Evolutionary conservation across 2,329 filamentous ascomycete genomes (phyloP).

Genomic region (Purpureocillium lavendulum): DNA sequence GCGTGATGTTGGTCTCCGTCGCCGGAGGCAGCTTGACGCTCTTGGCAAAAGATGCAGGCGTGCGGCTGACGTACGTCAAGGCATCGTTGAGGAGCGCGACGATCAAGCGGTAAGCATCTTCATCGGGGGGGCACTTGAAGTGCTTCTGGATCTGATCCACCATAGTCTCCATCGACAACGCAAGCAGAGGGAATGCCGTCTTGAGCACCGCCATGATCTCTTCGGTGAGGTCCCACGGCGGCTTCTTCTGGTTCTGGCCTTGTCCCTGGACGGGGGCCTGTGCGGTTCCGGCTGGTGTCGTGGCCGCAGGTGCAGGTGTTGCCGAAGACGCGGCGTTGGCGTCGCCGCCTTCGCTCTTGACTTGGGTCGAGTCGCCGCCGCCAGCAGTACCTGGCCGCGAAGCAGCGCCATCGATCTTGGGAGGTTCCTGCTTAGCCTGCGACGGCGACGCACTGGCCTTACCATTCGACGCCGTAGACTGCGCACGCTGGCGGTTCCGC

Average conservation of each 20-base stretch:
- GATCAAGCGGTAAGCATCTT: slow-evolving; percentile 94
- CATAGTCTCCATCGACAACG: slow-evolving; percentile 98
- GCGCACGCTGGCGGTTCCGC: slow-evolving; percentile 43
- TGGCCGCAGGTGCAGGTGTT: slow-evolving; percentile 13
- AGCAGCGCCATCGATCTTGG: slow-evolving; percentile 25
- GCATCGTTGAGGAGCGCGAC: slow-evolving; percentile 97
- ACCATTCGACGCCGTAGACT: slow-evolving; percentile 33
- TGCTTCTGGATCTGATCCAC: slow-evolving; percentile 98
- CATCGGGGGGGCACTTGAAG: slow-evolving; percentile 97
- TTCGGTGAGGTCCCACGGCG: slow-evolving; percentile 93
- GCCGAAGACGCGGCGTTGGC: slow-evolving; percentile 18
- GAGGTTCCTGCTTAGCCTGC: slow-evolving; percentile 44
- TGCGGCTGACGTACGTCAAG: slow-evolving; percentile 81
- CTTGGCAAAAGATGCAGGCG: slow-evolving; percentile 77
- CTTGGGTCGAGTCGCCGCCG: slow-evolving; percentile 29
- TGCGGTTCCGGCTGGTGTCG: slow-evolving; percentile 1
- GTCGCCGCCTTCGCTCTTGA: slow-evolving; percentile 37
- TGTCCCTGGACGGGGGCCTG: slow-evolving; percentile 10
- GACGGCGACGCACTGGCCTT: slow-evolving; percentile 39
- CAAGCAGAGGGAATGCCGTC: slow-evolving; percentile 91
- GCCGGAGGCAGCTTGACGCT: slow-evolving; percentile 84
- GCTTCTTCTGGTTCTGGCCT: slow-evolving; percentile 50
- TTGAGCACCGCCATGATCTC: slow-evolving; percentile 94
- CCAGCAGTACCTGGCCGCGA: slow-evolving; percentile 45
- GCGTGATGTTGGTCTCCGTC: slow-evolving; percentile 92